Evolutionary conservation across 1,284 basidiomycete species (phyloP), one percentile per base, ranked within the genome.

Genomic region (Bjerkandera adusta): DNA sequence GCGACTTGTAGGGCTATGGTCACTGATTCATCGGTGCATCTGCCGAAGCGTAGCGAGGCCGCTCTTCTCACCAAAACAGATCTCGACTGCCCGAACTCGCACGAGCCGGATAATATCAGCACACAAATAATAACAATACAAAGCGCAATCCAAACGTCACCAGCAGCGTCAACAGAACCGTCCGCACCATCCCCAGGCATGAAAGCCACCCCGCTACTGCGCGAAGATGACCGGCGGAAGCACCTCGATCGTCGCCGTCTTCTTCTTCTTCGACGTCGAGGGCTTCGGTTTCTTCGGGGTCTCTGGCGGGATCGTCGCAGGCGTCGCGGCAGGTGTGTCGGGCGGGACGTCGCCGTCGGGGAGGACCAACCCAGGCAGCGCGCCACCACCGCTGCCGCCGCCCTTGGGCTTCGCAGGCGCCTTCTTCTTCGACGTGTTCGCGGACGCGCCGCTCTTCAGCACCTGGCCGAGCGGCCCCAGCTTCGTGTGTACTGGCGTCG

Each of bases 401-500:
- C 24, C 11, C 21, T 38, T 20, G 36, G 56, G 56, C 32, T 61
- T 61, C 21, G 63, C 62, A 47, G 69, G 68, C 30, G 56, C 56
- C 50, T 64, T 63, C 64, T 73, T 73, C 62, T 69, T 69, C 38
- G 62, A 49, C 2, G 61, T 47, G 11, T 51, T 56, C 3, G 64
- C 55, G 1, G 63, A 50, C 21, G 62, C 67, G 12, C 62, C 59
- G 0, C 64, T 56, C 51, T 62, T 63, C 47, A 79, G 56, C 49
- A 89, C 77, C 60, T 89, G 85, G 10, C 88, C 88, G 6, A 89
- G 66, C 0, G 88, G 86, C 0, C 86, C 86, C 57, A 89, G 77
- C 70, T 85, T 89, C 36, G 75, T 68, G 51, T 85, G 84, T 2
- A 69, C 62, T 3, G 75, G 57, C 29, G 68, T 66, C 0, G 83